phyloP scores from a whole-genome alignment of 495 filamentous ascomycete genomes.

The Aspergillus avenaceus region DNA sequence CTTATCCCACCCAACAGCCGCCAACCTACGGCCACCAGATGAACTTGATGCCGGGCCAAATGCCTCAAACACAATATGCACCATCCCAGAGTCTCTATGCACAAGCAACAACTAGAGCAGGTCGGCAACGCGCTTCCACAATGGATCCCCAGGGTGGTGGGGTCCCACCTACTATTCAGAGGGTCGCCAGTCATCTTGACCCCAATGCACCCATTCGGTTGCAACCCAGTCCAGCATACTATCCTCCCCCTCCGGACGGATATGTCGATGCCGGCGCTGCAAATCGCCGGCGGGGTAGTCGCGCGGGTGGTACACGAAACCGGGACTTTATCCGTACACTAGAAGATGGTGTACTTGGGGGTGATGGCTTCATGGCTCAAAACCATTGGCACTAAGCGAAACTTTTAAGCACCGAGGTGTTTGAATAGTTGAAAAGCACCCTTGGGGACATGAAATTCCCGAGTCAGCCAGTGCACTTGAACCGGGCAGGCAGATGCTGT shows the following conservation, averaged over 20 bases:
- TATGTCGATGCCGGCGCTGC: conserved; percentile 57
- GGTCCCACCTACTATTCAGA: conserved; percentile 86
- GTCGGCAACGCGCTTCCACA: conserved; percentile 87
- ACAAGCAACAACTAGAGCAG: conserved; percentile 77
- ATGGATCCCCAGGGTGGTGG: conserved; percentile 91
- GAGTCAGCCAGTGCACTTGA: conserved; percentile 11
- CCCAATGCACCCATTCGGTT: conserved; percentile 90
- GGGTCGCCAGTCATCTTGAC: conserved; percentile 95
- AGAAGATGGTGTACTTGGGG: conserved; percentile 81
- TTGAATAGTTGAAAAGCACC: conserved; percentile 5
- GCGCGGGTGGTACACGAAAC: conserved; percentile 62
- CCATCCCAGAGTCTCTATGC: conserved; percentile 74
- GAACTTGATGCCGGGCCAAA: conserved; percentile 64
- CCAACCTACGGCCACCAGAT: conserved; percentile 70
- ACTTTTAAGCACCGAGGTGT: conserved; percentile 9
- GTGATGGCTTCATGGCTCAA: conserved; percentile 72
- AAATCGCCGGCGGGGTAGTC: conserved; percentile 75
- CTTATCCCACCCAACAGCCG: conserved; percentile 66
- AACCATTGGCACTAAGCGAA: conserved; percentile 66
- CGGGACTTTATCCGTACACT: conserved; percentile 90
- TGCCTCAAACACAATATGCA: conserved; percentile 65
- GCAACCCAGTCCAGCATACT: conserved; percentile 96
- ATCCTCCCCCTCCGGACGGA: conserved; percentile 90
- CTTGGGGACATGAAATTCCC: conserved; percentile 13
- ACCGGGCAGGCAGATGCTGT: conserved; percentile 11